A percentile compares a stretch with the other conserved stretches of the same genome.
Evolutionary conservation across 192 early-diverging fungal genomes (phyloP).

Genomic region (Linnemannia exigua): DNA sequence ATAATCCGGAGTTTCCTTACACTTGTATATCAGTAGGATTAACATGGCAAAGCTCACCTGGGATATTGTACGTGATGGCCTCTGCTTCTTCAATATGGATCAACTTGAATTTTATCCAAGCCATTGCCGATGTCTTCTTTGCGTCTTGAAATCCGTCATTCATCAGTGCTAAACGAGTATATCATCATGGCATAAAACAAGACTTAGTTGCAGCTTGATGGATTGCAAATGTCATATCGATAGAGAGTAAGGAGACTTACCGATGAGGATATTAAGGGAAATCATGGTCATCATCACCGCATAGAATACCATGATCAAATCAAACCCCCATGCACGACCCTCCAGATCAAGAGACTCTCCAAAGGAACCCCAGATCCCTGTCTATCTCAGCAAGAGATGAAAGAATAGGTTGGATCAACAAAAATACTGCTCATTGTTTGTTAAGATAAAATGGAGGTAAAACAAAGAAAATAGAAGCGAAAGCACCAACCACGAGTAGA

Average conservation of each 20-base stretch:
- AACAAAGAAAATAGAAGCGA: not conserved
- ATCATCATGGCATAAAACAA: not conserved
- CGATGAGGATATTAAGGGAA: constrained; percentile 12
- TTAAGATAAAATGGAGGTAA: not conserved
- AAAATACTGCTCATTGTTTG: constrained; percentile 2
- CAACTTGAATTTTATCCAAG: constrained; percentile 13
- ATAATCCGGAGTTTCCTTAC: not conserved
- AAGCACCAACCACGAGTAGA: constrained; percentile 5
- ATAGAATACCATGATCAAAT: constrained; percentile 14
- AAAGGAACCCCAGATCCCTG: constrained; percentile 6
- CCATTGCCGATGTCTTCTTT: not conserved
- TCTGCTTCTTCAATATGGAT: constrained; percentile 5
- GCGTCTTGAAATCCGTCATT: constrained; percentile 18
- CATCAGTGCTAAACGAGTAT: constrained; percentile 11
- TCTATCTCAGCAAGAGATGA: not conserved
- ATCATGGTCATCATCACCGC: not conserved
- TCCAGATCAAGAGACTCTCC: not conserved
- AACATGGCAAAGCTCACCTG: constrained; percentile 10
- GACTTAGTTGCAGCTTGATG: constrained; percentile 14
- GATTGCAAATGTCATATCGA: not conserved
- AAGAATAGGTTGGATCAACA: not conserved
- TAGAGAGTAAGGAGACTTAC: not conserved
- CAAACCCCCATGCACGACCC: not conserved
- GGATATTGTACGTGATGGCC: constrained; percentile 17
- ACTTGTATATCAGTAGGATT: too few relatives aligned